Conservation (phyloP, 371 early-diverging fungal species). For the Haplosporangium sp. region DNA sequence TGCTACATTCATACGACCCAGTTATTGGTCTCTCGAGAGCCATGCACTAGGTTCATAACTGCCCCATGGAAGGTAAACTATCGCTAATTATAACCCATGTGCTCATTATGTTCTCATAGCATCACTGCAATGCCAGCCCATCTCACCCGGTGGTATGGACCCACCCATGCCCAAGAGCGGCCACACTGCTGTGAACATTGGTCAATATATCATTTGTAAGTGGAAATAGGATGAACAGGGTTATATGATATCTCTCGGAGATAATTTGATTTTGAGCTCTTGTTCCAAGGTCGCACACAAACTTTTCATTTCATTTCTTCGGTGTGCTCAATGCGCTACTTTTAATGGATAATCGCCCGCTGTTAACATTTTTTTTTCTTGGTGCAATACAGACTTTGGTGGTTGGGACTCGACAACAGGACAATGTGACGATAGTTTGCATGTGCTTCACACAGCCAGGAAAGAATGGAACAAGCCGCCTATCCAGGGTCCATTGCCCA, state of each 20-base stretch:
- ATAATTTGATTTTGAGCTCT: too few relatives aligned
- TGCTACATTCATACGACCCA: too few relatives aligned
- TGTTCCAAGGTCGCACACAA: too few relatives aligned
- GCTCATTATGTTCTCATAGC: slow-evolving; percentile 1
- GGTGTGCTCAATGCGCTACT: too few relatives aligned
- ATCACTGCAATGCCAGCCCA: slow-evolving; percentile 42
- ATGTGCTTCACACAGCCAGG: slow-evolving; percentile 45
- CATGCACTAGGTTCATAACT: too few relatives aligned
- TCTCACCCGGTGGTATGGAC: slow-evolving; percentile 35
- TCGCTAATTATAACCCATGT: too few relatives aligned
- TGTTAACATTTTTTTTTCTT: background rate
- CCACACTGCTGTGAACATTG: slow-evolving; percentile 50
- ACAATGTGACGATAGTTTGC: slow-evolving; percentile 47
- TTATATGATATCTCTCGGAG: too few relatives aligned
- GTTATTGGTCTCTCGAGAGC: too few relatives aligned
- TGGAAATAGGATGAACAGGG: background rate
- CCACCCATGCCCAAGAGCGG: slow-evolving; percentile 46
- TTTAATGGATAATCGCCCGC: too few relatives aligned
- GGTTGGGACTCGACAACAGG: slow-evolving; percentile 52
- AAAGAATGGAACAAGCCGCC: slow-evolving; percentile 66
- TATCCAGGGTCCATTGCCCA: slow-evolving; percentile 68
- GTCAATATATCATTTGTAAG: slow-evolving; percentile 55
- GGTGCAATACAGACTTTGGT: slow-evolving; percentile 32
- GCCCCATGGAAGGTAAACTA: too few relatives aligned
- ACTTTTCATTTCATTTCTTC: too few relatives aligned